A percentile compares a stretch with the other conserved stretches of the same genome.
These are phyloP conservation scores for Botrytis galanthina DNA, from an alignment of 2,329 filamentous ascomycete species.

Conservation along the genomic window DNA sequence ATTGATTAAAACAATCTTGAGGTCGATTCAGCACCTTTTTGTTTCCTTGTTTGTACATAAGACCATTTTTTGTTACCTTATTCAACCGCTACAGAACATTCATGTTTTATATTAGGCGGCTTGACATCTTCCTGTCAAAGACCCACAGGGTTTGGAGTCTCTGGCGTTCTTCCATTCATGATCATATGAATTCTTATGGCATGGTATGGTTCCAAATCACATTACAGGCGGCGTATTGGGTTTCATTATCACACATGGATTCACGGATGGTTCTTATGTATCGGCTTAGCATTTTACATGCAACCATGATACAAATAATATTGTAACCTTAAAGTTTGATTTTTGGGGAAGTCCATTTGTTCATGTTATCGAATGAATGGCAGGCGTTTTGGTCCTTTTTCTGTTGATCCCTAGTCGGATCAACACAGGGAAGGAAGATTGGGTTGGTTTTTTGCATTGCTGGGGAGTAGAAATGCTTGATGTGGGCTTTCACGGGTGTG, in stretches of 20 bases:
- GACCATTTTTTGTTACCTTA: constrained; percentile 8
- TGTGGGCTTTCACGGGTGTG: not conserved
- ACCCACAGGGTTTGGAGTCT: constrained; percentile 2
- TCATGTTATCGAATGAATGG: not conserved
- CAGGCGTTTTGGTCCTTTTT: not conserved
- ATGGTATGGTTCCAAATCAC: constrained; percentile 10
- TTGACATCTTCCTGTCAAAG: not conserved
- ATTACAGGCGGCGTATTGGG: constrained; percentile 14
- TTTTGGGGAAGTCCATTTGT: not conserved
- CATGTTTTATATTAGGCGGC: not conserved
- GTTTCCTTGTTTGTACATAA: constrained; percentile 11
- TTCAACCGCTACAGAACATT: not conserved
- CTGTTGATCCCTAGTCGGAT: not conserved
- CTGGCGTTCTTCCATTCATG: constrained; percentile 17
- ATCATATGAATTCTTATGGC: constrained; percentile 11
- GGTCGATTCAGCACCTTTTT: not conserved
- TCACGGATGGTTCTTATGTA: not conserved
- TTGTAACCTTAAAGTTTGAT: not conserved
- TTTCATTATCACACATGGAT: constrained; percentile 1
- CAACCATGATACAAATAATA: constrained; percentile 7
- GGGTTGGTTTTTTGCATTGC: not conserved
- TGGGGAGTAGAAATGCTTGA: too few species aligned
- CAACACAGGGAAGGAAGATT: not conserved
- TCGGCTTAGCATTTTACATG: not conserved
- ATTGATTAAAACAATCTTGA: not conserved